Evolutionary conservation across 164 flowering plant genomes (phyloP).

Genomic region (Tetrastigma voinierianum): DNA sequence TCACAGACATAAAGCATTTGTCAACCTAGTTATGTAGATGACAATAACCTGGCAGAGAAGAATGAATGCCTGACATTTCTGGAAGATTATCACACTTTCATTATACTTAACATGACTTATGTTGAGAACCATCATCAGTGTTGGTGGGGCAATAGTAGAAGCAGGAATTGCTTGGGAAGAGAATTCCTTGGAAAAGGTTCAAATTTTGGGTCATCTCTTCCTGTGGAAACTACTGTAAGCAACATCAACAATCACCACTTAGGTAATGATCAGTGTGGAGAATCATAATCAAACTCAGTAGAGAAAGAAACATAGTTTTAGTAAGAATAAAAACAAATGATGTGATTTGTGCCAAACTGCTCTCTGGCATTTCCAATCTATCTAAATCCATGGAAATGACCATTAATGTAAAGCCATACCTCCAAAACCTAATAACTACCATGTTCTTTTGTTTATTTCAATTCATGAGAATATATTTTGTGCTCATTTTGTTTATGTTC

Average conservation of each 20-base stretch:
- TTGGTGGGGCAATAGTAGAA: not conserved
- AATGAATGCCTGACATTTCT: constrained; percentile 5
- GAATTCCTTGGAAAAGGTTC: constrained; percentile 13
- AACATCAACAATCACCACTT: not conserved
- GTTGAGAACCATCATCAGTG: constrained; percentile 1
- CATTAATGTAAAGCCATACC: no score
- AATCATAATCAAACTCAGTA: no score
- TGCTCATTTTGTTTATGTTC: no score
- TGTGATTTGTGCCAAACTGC: no score
- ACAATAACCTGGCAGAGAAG: constrained; percentile 17
- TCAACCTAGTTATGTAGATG: not conserved
- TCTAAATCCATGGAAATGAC: no score
- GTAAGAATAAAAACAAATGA: no score
- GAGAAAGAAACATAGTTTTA: no score
- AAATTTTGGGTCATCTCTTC: constrained; percentile 26
- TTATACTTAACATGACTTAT: not conserved
- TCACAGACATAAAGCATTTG: not conserved
- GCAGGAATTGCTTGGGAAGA: constrained; percentile 11
- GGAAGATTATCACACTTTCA: not conserved
- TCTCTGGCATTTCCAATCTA: no score
- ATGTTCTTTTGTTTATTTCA: no score
- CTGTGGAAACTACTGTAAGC: not conserved
- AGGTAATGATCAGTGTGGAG: no score
- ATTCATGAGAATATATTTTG: no score
- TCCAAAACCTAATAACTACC: no score